Conservation (phyloP, 75 land plant genomes). For the Adiantum capillusveneris region DNA sequence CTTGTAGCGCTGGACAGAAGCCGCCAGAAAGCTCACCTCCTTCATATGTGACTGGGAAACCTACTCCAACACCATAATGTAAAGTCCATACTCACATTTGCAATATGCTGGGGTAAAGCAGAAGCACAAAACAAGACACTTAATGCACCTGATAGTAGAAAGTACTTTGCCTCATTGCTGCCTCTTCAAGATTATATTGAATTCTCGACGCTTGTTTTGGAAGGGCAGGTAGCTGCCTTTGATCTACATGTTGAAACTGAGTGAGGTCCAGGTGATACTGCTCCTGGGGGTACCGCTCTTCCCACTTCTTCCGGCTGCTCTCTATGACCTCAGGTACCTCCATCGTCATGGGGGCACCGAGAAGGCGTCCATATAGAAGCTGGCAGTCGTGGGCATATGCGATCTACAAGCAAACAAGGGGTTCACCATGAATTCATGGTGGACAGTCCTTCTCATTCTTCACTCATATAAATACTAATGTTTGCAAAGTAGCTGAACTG, state of each 20-base stretch:
- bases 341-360: background rate
- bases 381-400: constrained; percentile 15
- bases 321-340: constrained; percentile 1
- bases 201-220: background rate
- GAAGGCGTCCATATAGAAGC: constrained; percentile 13
- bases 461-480: background rate
- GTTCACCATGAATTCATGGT: too few relatives aligned
- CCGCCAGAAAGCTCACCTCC: constrained; percentile 19
- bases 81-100: constrained; percentile 1
- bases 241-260: background rate
- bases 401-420: background rate
- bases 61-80: constrained; percentile 8
- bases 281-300: constrained; percentile 15
- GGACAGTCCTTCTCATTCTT: background rate
- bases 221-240: constrained; percentile 4
- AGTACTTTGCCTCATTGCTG: constrained; percentile 9
- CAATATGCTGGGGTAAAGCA: too few relatives aligned
- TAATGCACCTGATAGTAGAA: constrained; percentile 24
- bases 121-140: too few relatives aligned
- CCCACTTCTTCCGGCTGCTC: constrained; percentile 13
- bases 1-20: constrained; percentile 31
- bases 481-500: background rate
- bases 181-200: constrained; percentile 12
- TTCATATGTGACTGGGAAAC: constrained; percentile 19
- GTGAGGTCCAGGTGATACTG: constrained; percentile 14